Conservation (phyloP, 2,329 filamentous ascomycete species). For the Ophiostoma novo-ulmi region DNA sequence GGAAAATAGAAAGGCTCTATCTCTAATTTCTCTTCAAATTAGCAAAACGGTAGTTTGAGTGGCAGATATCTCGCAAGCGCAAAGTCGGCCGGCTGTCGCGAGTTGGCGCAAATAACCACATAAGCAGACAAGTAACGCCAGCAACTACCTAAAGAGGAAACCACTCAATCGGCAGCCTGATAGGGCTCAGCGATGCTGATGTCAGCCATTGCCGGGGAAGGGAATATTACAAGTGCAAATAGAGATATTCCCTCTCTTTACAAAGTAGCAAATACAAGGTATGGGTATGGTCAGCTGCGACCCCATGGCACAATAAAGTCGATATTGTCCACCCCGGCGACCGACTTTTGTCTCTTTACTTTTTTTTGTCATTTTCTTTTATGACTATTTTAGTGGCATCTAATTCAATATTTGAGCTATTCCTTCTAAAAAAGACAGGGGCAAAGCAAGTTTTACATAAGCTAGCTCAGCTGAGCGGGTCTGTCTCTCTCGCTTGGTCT, state of each 20-base stretch:
- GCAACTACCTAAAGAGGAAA: not conserved
- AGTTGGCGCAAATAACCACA: not conserved
- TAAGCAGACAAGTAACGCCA: not conserved
- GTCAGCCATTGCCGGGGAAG: not conserved
- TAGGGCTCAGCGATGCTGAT: constrained; percentile 2
- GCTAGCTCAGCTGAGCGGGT: constrained; percentile 19
- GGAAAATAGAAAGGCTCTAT: not conserved
- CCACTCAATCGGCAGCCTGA: not conserved
- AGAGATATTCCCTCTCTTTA: no score
- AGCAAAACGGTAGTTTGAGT: no score
- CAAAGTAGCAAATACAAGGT: no score
- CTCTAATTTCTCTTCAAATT: not conserved
- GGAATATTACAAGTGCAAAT: not conserved
- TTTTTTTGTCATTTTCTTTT: not conserved
- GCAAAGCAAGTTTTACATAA: constrained; percentile 1
- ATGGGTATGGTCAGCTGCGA: no score
- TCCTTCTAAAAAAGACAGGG: not conserved
- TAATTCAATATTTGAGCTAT: not conserved
- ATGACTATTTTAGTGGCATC: not conserved
- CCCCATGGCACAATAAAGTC: not conserved
- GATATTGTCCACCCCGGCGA: not conserved
- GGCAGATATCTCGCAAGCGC: not conserved
- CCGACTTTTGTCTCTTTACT: not conserved
- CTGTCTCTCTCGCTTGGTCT: not conserved
- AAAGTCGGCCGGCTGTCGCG: not conserved